A percentile compares a stretch with the other conserved stretches of the same genome.
Evolutionary conservation across 257 asterid species (phyloP).

Genomic region (Henckelia pumila): DNA sequence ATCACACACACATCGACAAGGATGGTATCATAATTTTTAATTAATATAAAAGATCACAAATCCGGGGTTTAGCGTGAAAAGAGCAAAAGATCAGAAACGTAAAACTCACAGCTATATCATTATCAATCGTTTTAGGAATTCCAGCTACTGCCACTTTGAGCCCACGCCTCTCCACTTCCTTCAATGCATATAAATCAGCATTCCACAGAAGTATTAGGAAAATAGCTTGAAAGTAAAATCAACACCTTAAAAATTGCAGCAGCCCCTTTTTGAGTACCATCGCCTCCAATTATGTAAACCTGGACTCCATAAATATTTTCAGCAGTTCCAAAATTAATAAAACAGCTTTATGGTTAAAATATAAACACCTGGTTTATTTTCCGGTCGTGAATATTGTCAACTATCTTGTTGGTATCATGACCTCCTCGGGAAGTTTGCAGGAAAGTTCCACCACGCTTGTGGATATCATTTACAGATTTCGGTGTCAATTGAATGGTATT

Average conservation of each 20-base stretch:
- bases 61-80: too few species aligned
- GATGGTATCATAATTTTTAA: too few species aligned
- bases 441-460: slow-evolving; percentile 96
- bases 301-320: slow-evolving; percentile 33
- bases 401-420: slow-evolving; percentile 87
- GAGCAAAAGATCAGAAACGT: too few species aligned
- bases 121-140: slow-evolving; percentile 93
- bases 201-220: slow-evolving; percentile 12
- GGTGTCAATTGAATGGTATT: slow-evolving; percentile 76
- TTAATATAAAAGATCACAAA: too few species aligned
- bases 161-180: slow-evolving; percentile 92
- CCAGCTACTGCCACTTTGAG: slow-evolving; percentile 91
- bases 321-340: slow-evolving; percentile 13
- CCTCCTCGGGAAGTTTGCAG: slow-evolving; percentile 98
- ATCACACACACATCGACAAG: too few species aligned
- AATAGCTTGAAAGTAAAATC: slow-evolving; percentile 17
- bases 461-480: slow-evolving; percentile 81
- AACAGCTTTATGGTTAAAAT: slow-evolving; percentile 14
- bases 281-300: slow-evolving; percentile 99
- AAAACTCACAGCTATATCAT: slow-evolving; percentile 11
- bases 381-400: slow-evolving; percentile 96
- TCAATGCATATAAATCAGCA: slow-evolving; percentile 28
- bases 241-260: slow-evolving; percentile 83
- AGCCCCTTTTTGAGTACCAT: slow-evolving; percentile 96
- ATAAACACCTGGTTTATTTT: slow-evolving; percentile 79